Evolutionary conservation across 495 filamentous ascomycete species (phyloP).

Genomic region (Aspergillus diversus): DNA sequence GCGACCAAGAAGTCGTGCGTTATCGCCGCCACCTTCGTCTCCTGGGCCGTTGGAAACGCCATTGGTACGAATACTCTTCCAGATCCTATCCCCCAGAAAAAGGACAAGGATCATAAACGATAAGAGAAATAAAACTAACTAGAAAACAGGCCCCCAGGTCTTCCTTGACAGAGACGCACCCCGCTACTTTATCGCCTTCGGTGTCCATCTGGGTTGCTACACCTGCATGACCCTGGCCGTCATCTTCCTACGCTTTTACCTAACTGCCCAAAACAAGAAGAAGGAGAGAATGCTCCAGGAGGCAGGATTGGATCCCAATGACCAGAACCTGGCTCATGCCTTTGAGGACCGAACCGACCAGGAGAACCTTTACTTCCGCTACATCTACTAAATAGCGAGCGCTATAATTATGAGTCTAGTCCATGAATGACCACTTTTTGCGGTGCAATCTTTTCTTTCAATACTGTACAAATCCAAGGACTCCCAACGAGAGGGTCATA

Average conservation of each 20-base stretch:
- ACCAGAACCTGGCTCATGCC: conserved; percentile 39
- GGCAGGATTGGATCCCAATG: conserved; percentile 31
- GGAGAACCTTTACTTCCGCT: conserved; percentile 52
- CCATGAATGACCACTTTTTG: not conserved
- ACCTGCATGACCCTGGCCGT: conserved; percentile 40
- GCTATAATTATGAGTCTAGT: not conserved
- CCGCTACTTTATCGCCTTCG: conserved; percentile 46
- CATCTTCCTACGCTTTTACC: conserved; percentile 42
- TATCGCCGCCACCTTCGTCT: conserved; percentile 48
- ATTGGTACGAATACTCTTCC: conserved; percentile 31
- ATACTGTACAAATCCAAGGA: too few relatives aligned
- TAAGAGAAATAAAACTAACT: not conserved
- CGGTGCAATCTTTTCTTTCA: not conserved
- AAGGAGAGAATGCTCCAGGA: conserved; percentile 42
- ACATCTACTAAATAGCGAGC: conserved; percentile 43
- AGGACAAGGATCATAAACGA: not conserved
- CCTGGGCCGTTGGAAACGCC: conserved; percentile 48
- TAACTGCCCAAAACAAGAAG: conserved; percentile 41
- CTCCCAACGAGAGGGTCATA: too few relatives aligned
- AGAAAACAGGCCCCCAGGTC: conserved; percentile 47
- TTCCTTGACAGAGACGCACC: conserved; percentile 44
- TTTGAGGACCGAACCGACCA: conserved; percentile 55
- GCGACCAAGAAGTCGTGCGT: conserved; percentile 67
- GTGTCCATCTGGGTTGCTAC: conserved; percentile 48
- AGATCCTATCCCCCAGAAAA: not conserved